Percentiles rank a stretch among this genome's conserved stretches.
Evolutionary conservation across 2,329 filamentous ascomycete species (phyloP).

Genomic region (Neonectria coccinea): DNA sequence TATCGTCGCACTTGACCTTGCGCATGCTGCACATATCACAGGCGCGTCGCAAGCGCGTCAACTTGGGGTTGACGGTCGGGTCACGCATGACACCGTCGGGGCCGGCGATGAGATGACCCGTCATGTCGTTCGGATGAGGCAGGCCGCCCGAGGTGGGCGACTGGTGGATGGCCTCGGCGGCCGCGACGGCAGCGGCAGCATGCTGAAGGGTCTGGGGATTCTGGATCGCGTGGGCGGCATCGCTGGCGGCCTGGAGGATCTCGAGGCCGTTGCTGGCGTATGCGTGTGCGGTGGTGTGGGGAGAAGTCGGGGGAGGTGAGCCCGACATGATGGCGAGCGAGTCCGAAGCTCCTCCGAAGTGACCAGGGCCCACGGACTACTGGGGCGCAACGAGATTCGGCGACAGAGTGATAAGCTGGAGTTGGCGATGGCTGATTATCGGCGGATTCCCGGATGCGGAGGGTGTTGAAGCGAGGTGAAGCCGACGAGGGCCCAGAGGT

Average conservation of each 20-base stretch:
- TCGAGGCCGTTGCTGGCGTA: conserved; percentile 61
- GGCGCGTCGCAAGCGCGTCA: conserved; percentile 67
- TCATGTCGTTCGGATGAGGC: conserved; percentile 36
- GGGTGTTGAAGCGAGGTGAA: conserved; percentile 55
- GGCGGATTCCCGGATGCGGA: conserved; percentile 56
- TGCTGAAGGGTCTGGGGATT: conserved; percentile 54
- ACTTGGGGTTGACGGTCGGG: conserved; percentile 60
- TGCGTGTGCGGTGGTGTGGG: conserved; percentile 53
- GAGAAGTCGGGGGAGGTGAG: conserved; percentile 43
- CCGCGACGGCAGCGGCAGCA: conserved; percentile 52
- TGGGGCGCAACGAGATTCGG: conserved; percentile 33
- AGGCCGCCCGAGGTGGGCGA: conserved; percentile 36
- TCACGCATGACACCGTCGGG: conserved; percentile 50
- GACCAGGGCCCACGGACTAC: conserved; percentile 33
- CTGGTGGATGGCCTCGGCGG: conserved; percentile 47
- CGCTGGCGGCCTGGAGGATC: conserved; percentile 59
- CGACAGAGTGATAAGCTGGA: conserved; percentile 29
- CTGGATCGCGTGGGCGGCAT: conserved; percentile 56
- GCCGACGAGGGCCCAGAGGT: conserved; percentile 47
- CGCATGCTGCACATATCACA: conserved; percentile 73
- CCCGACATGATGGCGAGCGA: conserved; percentile 40
- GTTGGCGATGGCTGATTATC: conserved; percentile 57
- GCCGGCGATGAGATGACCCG: conserved; percentile 41
- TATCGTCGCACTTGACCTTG: conserved; percentile 72
- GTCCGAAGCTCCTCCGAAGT: conserved; percentile 27